Conservation (phyloP, 2,329 filamentous ascomycete genomes). For the Neonectria magnoliae region DNA sequence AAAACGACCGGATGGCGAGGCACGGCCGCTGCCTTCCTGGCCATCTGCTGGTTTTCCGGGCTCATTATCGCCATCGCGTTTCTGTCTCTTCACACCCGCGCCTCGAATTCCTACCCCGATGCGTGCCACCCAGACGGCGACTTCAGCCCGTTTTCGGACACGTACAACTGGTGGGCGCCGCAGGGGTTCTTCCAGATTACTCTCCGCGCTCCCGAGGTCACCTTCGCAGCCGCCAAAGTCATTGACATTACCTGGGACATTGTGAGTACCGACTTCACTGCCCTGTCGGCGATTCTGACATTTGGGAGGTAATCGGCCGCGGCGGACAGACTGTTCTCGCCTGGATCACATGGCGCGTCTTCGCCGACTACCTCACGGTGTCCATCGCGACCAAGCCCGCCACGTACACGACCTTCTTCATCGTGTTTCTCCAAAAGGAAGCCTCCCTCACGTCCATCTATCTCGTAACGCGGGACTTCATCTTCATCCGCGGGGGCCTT, state of each 20-base stretch:
- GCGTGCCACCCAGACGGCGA: slow-evolving; percentile 6
- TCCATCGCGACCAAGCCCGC: slow-evolving; percentile 7
- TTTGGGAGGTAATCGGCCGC: slow-evolving; percentile 8
- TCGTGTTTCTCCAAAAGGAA: not conserved
- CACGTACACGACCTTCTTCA: slow-evolving; percentile 11
- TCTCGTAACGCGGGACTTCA: not conserved
- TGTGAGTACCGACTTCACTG: not conserved
- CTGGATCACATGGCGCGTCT: slow-evolving; percentile 7
- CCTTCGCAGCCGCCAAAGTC: slow-evolving; percentile 11
- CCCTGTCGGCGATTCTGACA: not conserved
- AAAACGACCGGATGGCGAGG: not conserved
- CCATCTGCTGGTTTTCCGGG: not conserved
- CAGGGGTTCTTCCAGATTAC: slow-evolving; percentile 21
- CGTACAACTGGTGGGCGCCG: slow-evolving; percentile 12
- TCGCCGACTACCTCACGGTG: slow-evolving; percentile 15
- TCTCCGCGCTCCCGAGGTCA: not conserved
- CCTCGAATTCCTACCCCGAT: not conserved
- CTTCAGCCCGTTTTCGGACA: not conserved
- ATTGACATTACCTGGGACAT: slow-evolving; percentile 25
- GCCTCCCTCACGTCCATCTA: not conserved
- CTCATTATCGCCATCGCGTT: not conserved
- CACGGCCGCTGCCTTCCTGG: not conserved
- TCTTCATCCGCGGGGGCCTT: not conserved
- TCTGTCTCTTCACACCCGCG: not conserved
- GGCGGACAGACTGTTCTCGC: slow-evolving; percentile 8